Conservation (phyloP, 1,139 yeast genomes). For the Candida dubliniensis region DNA sequence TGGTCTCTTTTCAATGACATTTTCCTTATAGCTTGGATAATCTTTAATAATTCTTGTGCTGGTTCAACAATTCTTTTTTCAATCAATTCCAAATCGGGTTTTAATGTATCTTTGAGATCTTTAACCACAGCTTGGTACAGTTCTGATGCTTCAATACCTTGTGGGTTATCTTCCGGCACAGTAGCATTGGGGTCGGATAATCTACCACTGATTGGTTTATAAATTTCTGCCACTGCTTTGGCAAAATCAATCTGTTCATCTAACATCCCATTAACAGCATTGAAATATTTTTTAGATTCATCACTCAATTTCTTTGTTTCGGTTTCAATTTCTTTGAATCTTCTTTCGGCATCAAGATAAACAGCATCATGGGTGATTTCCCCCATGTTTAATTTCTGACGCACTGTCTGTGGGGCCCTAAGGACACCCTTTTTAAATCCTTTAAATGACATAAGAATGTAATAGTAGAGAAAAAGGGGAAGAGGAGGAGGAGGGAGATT, state of each 20-base stretch:
- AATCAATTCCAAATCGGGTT: slow-evolving; percentile 91
- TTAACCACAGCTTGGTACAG: slow-evolving; percentile 85
- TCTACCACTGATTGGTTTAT: slow-evolving; percentile 93
- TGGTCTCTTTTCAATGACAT: slow-evolving; percentile 96
- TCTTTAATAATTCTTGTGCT: slow-evolving; percentile 83
- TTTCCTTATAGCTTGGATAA: slow-evolving; percentile 80
- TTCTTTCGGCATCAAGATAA: slow-evolving; percentile 90
- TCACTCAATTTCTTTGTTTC: slow-evolving; percentile 89
- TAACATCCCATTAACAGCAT: slow-evolving; percentile 91
- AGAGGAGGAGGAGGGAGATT: neutral
- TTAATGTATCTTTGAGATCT: slow-evolving; percentile 79
- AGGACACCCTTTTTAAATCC: slow-evolving; percentile 85
- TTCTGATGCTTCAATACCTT: slow-evolving; percentile 92
- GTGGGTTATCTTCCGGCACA: slow-evolving; percentile 90
- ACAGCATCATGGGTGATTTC: slow-evolving; percentile 83
- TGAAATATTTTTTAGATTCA: slow-evolving; percentile 85
- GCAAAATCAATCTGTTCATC: slow-evolving; percentile 92
- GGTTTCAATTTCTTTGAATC: slow-evolving; percentile 86
- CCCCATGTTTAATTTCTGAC: slow-evolving; percentile 84
- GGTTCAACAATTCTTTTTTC: slow-evolving; percentile 89
- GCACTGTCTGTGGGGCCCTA: slow-evolving; percentile 80
- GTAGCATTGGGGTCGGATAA: slow-evolving; percentile 85
- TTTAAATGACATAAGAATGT: slow-evolving; percentile 79
- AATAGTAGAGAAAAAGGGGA: neutral
- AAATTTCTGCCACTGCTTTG: slow-evolving; percentile 90